Evolutionary conservation across 1,284 basidiomycete genomes (phyloP), one percentile per base, ranked within the genome.

Genomic region (Cystobasidium slooffiae): DNA sequence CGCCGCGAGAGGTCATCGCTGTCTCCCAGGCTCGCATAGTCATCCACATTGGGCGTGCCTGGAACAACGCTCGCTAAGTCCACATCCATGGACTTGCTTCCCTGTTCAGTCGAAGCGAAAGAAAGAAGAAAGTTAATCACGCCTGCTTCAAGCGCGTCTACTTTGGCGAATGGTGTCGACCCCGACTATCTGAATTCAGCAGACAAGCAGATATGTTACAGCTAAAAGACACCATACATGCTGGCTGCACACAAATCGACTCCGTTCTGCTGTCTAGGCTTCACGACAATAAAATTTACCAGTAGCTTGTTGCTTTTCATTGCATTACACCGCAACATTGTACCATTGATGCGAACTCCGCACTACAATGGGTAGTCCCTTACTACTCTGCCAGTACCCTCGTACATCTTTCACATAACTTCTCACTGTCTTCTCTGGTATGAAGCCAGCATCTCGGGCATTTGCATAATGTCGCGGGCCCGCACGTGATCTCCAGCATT

Each of bases 361-460:
- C 5, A 31, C 31, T 31, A 1, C 31, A 5, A 31, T 31, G 55
- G 14, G 3, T 58, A n/a, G 5, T 14, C 20, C 6, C 24, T 47
- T 52, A 53, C 22, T 39, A 68, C 20, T 47, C 12, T n/a, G 7
- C 20, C 44, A 72, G 51, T 18, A 72, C 69, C 6, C 53, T 37
- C 20, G 58, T 49, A 79, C 91, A 93, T 76, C 91, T 84, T 8
- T 76, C 72, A 82, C 91, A 93, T n/a, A 91, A 81, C 7, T 79
- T 78, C 14, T 88, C 84, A 16, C 84, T 81, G 43, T 82, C 79
- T 6, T 81, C 78, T 5, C 87, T 84, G 0, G 87, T 88, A 80
- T 86, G 89, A 6, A 87, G 88, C 91, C 92, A 93, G 81, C 92
- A 94, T 18, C 91, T 85, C 3, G 90, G 89, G 80, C 92, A 93